These are phyloP conservation scores for Aspergillus sp. DNA, from an alignment of 2,329 filamentous ascomycete genomes.

Conservation along the genomic window DNA sequence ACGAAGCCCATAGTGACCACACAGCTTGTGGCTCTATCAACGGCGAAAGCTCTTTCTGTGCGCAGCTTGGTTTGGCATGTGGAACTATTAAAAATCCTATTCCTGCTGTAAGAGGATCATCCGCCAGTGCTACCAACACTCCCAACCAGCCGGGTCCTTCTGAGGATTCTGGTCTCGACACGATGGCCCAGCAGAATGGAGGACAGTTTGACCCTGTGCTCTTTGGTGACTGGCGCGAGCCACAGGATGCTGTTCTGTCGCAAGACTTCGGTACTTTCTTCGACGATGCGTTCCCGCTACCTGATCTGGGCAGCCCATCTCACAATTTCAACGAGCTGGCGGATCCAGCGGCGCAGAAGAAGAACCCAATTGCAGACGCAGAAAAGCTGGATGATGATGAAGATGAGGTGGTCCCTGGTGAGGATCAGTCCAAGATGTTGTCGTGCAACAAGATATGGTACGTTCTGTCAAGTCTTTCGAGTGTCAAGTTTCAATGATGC, in stretches of 20 bases:
- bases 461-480: constrained; percentile 26
- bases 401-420: constrained; percentile 54
- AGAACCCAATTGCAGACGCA: constrained; percentile 67
- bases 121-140: constrained; percentile 23
- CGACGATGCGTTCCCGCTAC: constrained; percentile 67
- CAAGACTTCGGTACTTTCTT: constrained; percentile 63
- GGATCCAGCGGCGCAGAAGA: constrained; percentile 42
- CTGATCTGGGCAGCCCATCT: constrained; percentile 72
- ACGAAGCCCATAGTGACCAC: constrained; percentile 24
- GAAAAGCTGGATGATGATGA: constrained; percentile 54
- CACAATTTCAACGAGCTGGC: constrained; percentile 46
- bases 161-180: constrained; percentile 44
- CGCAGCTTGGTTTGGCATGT: constrained; percentile 38
- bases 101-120: constrained; percentile 29
- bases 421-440: constrained; percentile 57
- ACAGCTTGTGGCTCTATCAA: constrained; percentile 22
- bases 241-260: constrained; percentile 71
- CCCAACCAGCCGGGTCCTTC: constrained; percentile 12
- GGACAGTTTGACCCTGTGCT: constrained; percentile 85
- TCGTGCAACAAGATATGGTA: constrained; percentile 93
- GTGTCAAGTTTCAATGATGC: background rate
- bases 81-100: constrained; percentile 39
- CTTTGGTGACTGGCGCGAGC: constrained; percentile 86
- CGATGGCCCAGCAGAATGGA: constrained; percentile 70
- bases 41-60: constrained; percentile 40